Conservation (phyloP, 140 eudicot genomes). For the Oenanthe javanica region DNA sequence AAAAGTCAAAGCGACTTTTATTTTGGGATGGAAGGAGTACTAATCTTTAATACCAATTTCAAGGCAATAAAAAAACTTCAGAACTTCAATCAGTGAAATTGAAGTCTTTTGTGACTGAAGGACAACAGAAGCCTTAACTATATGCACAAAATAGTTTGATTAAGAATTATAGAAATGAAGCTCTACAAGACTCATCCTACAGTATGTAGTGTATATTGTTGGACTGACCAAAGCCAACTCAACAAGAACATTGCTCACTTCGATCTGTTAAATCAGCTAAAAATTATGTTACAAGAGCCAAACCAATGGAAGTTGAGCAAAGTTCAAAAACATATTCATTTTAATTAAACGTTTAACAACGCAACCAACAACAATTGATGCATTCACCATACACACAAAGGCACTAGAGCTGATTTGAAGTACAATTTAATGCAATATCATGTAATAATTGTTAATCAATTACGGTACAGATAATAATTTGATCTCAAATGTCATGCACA, state of each 20-base stretch:
- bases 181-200: neutral
- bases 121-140: neutral
- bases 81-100: neutral
- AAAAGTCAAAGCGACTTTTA: no score
- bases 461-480: no score
- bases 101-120: neutral
- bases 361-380: neutral
- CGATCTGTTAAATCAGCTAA: neutral
- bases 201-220: neutral
- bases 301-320: neutral
- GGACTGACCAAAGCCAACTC: neutral
- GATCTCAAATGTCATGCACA: neutral
- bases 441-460: neutral
- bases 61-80: neutral
- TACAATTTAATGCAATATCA: neutral
- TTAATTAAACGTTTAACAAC: neutral
- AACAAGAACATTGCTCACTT: neutral
- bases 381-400: neutral
- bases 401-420: no score
- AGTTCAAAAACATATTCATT: neutral
- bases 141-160: neutral
- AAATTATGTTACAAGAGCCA: neutral
- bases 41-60: neutral
- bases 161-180: neutral
- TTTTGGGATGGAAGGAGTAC: neutral